phyloP scores from a whole-genome alignment of 2,329 filamentous ascomycete species.

The Leptodontidium sp. region DNA sequence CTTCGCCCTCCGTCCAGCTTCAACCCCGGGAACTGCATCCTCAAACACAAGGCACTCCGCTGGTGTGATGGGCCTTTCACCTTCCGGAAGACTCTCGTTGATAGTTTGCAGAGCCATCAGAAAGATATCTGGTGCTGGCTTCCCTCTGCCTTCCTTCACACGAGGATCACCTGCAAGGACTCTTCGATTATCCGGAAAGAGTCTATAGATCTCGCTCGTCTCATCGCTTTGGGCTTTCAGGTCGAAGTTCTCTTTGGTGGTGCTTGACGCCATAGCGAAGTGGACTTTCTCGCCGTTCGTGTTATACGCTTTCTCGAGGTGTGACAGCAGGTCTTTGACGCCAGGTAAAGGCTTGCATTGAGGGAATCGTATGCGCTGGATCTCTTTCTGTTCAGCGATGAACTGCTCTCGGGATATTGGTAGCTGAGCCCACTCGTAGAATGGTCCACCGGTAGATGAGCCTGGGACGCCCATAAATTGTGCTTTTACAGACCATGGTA shows the following conservation, averaged over 20 bases:
- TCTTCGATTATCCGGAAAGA: slow-evolving; percentile 72
- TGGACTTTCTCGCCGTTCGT: slow-evolving; percentile 59
- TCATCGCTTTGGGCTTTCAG: slow-evolving; percentile 55
- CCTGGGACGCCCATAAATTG: slow-evolving; percentile 60
- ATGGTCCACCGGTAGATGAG: slow-evolving; percentile 60
- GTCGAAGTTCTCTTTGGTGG: slow-evolving; percentile 55
- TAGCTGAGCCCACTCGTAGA: slow-evolving; percentile 83
- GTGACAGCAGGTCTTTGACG: slow-evolving; percentile 70
- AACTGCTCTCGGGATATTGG: slow-evolving; percentile 78
- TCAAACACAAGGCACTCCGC: slow-evolving; percentile 96
- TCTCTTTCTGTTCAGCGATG: slow-evolving; percentile 65
- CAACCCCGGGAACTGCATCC: slow-evolving; percentile 90
- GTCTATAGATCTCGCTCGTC: slow-evolving; percentile 61
- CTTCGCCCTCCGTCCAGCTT: slow-evolving; percentile 85
- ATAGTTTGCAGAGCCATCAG: slow-evolving; percentile 85
- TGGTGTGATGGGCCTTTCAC: slow-evolving; percentile 72
- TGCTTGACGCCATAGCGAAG: slow-evolving; percentile 82
- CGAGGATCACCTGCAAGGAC: slow-evolving; percentile 86
- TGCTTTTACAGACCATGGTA: slow-evolving; percentile 93
- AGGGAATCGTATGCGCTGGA: slow-evolving; percentile 73
- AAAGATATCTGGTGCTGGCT: slow-evolving; percentile 94
- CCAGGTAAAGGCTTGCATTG: slow-evolving; percentile 78
- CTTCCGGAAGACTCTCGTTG: slow-evolving; percentile 73
- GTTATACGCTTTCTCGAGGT: slow-evolving; percentile 52
- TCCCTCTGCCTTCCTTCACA: slow-evolving; percentile 79